These are phyloP conservation scores for Penicillium diatomitis DNA, from an alignment of 495 filamentous ascomycete genomes.

Conservation along the genomic window DNA sequence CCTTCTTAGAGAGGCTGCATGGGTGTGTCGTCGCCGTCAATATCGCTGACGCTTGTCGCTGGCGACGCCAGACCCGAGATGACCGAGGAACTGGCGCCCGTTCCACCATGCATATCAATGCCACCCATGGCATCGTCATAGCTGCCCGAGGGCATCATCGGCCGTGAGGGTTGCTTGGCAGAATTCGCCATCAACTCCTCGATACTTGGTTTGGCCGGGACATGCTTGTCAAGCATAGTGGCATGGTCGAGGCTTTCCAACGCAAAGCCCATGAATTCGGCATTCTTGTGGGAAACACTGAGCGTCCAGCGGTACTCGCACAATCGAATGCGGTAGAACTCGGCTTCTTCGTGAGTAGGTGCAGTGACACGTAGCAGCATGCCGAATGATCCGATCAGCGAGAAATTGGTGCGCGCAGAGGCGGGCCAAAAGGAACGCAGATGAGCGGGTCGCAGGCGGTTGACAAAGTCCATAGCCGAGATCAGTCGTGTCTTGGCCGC, in stretches of 20 bases:
- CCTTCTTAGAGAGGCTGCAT: constrained; percentile 1
- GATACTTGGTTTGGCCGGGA: constrained; percentile 40
- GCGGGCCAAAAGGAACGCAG: constrained; percentile 50
- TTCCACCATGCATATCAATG: constrained; percentile 5
- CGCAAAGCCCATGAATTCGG: constrained; percentile 54
- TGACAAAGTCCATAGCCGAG: constrained; percentile 50
- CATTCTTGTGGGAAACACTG: constrained; percentile 71
- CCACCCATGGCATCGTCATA: constrained; percentile 21
- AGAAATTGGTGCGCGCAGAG: constrained; percentile 44
- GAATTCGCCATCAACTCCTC: constrained; percentile 40
- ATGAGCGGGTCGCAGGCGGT: constrained; percentile 43
- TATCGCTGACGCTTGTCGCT: constrained; percentile 23
- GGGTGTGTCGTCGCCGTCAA: constrained; percentile 12
- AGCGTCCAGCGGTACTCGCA: constrained; percentile 93
- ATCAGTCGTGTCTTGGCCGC: constrained; percentile 56
- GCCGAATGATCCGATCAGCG: constrained; percentile 46
- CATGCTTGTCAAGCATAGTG: constrained; percentile 35
- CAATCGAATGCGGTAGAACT: constrained; percentile 84
- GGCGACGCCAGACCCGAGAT: constrained; percentile 27
- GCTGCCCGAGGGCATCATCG: not conserved
- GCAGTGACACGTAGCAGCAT: constrained; percentile 76
- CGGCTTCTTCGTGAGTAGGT: constrained; percentile 79
- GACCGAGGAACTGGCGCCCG: constrained; percentile 17
- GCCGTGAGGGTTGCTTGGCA: constrained; percentile 18
- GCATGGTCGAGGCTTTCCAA: constrained; percentile 41